phyloP scores from a whole-genome alignment of 2,329 filamentous ascomycete species.

The Apiospora pterosperma region DNA sequence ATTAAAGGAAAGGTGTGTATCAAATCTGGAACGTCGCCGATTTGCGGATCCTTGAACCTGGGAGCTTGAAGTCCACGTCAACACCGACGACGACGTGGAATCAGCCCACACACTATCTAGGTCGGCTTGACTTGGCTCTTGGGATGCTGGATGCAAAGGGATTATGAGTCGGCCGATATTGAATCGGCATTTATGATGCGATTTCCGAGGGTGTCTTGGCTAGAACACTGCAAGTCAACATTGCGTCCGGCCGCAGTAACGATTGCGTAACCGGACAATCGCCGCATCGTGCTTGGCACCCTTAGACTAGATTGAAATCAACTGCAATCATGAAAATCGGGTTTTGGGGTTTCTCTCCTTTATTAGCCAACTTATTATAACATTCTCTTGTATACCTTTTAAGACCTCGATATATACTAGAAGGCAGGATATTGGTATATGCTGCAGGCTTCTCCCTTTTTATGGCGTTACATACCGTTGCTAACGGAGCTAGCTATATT shows the following conservation, averaged over 20 bases:
- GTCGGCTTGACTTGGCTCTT: not conserved
- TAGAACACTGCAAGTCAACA: not conserved
- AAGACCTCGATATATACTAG: no score
- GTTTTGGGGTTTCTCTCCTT: no score
- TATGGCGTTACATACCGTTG: no score
- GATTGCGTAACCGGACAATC: not conserved
- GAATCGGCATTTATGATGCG: not conserved
- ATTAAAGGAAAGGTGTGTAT: not conserved
- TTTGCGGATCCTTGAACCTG: conserved; percentile 2
- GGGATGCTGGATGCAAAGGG: not conserved
- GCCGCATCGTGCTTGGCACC: not conserved
- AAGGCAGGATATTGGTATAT: no score
- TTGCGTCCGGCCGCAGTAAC: not conserved
- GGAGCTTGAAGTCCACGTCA: not conserved
- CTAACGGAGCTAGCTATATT: no score
- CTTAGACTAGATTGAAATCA: not conserved
- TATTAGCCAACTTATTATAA: no score
- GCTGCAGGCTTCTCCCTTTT: no score
- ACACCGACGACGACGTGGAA: not conserved
- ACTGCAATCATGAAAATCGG: no score
- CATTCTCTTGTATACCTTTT: no score
- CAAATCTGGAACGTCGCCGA: conserved; percentile 1
- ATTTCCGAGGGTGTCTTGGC: not conserved
- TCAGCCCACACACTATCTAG: not conserved
- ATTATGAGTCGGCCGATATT: not conserved